Conservation (phyloP, 495 filamentous ascomycete genomes). For the Aspergillus kassunensis region DNA sequence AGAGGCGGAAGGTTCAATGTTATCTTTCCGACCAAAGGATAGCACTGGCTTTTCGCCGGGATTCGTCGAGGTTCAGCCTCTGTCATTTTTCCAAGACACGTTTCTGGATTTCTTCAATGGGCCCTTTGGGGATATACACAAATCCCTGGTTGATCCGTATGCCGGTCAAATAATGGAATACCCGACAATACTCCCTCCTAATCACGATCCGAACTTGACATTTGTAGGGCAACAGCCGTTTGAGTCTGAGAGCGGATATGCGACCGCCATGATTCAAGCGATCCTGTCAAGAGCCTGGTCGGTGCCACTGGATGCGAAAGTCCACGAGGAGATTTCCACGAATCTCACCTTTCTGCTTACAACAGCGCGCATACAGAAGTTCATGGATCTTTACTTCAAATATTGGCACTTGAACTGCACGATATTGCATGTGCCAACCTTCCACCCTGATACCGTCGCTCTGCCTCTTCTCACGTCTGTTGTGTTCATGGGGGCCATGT, state of each 20-base stretch:
- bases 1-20: slow-evolving; percentile 17
- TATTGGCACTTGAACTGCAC: slow-evolving; percentile 46
- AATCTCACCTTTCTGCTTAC: slow-evolving; percentile 39
- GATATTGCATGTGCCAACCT: slow-evolving; percentile 38
- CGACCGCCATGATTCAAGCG: slow-evolving; percentile 34
- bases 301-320: slow-evolving; percentile 32
- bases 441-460: slow-evolving; percentile 34
- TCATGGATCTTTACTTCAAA: slow-evolving; percentile 38
- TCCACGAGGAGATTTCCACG: slow-evolving; percentile 38
- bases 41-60: slow-evolving; percentile 17
- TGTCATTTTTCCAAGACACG: slow-evolving; percentile 38
- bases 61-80: slow-evolving; percentile 24
- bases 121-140: slow-evolving; percentile 34
- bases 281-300: slow-evolving; percentile 37
- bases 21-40: slow-evolving; percentile 20
- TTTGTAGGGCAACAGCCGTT: slow-evolving; percentile 21
- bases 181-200: slow-evolving; percentile 10
- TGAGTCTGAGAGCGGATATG: slow-evolving; percentile 36
- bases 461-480: slow-evolving; percentile 38
- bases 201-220: slow-evolving; percentile 18
- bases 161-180: slow-evolving; percentile 18
- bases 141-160: slow-evolving; percentile 23
- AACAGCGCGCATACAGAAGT: slow-evolving; percentile 40
- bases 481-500: slow-evolving; percentile 47
- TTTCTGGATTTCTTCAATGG: slow-evolving; percentile 43